Conservation (phyloP, 192 early-diverging fungal genomes). For the Backusella mclennaniae region DNA sequence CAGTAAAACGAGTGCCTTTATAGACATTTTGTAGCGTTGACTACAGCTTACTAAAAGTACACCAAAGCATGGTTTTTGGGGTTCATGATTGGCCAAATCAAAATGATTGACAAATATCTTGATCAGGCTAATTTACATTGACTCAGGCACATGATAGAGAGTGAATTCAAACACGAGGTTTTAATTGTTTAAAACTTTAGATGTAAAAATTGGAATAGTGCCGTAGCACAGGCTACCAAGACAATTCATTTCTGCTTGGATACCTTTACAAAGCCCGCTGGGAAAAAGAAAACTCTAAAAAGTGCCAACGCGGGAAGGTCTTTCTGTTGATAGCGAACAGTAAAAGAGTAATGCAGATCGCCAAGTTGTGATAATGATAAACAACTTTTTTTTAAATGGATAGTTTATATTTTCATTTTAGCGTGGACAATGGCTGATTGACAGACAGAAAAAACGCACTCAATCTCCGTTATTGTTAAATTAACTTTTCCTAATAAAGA, state of each 20-base stretch:
- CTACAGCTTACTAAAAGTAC: no score
- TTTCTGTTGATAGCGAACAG: not conserved
- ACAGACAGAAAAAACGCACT: not conserved
- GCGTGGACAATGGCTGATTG: not conserved
- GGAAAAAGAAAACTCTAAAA: conserved; percentile 5
- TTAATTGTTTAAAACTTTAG: not conserved
- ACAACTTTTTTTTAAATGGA: not conserved
- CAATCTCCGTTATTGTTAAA: conserved; percentile 3
- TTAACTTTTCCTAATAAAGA: conserved; percentile 7
- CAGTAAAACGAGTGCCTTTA: no score
- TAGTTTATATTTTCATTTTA: not conserved
- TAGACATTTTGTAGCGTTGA: no score
- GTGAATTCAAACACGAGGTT: not conserved
- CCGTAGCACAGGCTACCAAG: not conserved
- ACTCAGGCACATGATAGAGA: not conserved
- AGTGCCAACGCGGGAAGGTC: not conserved
- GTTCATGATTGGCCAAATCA: no score
- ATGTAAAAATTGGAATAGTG: not conserved
- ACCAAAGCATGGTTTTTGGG: no score
- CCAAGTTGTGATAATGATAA: not conserved
- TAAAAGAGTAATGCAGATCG: not conserved
- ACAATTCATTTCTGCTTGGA: not conserved
- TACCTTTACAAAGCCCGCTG: not conserved
- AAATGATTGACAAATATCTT: no score
- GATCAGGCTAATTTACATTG: no score